phyloP scores from a whole-genome alignment of 2,329 filamentous ascomycete genomes.

The Clonostachys solani region DNA sequence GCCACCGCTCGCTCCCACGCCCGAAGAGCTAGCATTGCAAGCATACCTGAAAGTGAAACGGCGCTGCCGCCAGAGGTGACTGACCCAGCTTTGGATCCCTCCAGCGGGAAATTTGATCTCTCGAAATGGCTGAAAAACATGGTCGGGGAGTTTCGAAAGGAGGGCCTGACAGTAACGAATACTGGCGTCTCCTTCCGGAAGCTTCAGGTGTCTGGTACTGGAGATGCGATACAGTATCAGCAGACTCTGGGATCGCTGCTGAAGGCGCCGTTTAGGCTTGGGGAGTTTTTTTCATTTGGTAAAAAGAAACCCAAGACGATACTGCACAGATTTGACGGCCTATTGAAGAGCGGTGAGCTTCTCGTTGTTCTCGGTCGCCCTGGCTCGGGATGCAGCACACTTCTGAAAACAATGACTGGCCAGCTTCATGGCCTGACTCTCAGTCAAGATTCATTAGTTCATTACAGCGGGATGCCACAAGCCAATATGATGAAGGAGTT shows the following conservation, averaged over 20 bases:
- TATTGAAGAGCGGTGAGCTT: constrained; percentile 62
- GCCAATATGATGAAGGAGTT: constrained; percentile 53
- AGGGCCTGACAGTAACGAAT: constrained; percentile 33
- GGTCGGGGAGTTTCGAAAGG: constrained; percentile 39
- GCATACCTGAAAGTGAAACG: not conserved
- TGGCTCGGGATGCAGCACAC: constrained; percentile 58
- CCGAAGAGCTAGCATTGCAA: not conserved
- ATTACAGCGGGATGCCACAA: constrained; percentile 57
- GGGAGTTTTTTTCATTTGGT: constrained; percentile 46
- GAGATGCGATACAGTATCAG: constrained; percentile 63
- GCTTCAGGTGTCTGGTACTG: constrained; percentile 63
- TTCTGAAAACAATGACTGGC: constrained; percentile 58
- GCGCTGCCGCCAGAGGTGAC: not conserved
- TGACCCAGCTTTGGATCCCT: constrained; percentile 27
- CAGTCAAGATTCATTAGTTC: constrained; percentile 43
- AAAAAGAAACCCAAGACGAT: constrained; percentile 52
- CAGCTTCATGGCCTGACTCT: constrained; percentile 54
- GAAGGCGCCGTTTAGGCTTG: constrained; percentile 50
- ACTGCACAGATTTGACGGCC: constrained; percentile 59
- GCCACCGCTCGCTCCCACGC: constrained; percentile 19
- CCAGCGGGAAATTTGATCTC: constrained; percentile 31
- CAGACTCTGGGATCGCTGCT: constrained; percentile 59
- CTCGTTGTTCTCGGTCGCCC: constrained; percentile 65
- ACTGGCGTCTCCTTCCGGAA: constrained; percentile 62
- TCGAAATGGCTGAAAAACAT: constrained; percentile 34